Conservation (phyloP, 768 basidiomycete species). For the Termitomyces sp. region DNA sequence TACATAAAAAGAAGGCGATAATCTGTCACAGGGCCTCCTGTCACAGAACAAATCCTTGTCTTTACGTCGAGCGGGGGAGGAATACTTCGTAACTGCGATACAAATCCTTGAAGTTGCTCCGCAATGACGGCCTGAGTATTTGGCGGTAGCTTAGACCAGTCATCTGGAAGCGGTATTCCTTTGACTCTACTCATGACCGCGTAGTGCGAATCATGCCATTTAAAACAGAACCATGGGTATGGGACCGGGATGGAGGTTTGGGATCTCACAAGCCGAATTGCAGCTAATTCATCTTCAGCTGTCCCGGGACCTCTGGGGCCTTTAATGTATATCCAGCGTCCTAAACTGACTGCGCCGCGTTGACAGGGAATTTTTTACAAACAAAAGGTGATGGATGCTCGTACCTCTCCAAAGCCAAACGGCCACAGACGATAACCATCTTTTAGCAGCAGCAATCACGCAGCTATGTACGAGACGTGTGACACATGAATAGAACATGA, state of each 20-base stretch:
- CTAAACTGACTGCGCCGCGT: background rate
- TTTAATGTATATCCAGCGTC: background rate
- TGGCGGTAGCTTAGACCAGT: background rate
- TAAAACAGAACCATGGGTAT: conserved; percentile 7
- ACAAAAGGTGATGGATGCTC: background rate
- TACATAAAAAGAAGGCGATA: background rate
- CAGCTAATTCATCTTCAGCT: conserved; percentile 4
- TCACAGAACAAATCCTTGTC: background rate
- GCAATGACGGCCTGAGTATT: background rate
- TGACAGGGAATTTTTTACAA: background rate
- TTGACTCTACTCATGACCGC: background rate
- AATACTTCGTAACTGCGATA: background rate
- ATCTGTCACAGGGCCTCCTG: background rate
- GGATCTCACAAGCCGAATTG: conserved; percentile 10
- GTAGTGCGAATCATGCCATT: background rate
- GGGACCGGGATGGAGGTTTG: conserved; percentile 13
- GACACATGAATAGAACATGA: too few relatives aligned
- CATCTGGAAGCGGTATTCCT: background rate
- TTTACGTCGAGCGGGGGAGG: background rate
- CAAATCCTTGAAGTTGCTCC: background rate
- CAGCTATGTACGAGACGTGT: too few relatives aligned
- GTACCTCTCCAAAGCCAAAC: background rate
- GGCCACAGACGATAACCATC: background rate
- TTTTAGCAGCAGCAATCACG: too few relatives aligned
- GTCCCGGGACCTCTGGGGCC: background rate